These are phyloP conservation scores for Penicillium concentricum DNA, from an alignment of 2,329 filamentous ascomycete species.

Conservation along the genomic window DNA sequence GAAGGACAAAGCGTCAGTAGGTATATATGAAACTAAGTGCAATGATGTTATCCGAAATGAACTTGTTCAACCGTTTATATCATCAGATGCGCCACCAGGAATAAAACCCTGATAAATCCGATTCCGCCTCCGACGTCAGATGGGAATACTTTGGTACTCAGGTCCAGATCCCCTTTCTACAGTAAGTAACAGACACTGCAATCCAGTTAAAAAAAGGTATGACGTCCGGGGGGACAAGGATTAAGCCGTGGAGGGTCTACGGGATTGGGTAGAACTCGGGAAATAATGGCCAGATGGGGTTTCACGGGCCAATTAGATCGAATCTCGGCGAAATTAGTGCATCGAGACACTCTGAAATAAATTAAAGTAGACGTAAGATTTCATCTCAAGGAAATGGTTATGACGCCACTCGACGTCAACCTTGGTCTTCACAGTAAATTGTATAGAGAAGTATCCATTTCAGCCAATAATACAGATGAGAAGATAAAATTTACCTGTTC, in stretches of 20 bases:
- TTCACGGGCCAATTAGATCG: conserved; percentile 10
- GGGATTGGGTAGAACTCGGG: not conserved
- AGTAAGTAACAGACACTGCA: no score
- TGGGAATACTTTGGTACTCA: not conserved
- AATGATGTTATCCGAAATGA: conserved; percentile 17
- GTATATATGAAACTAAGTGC: conserved; percentile 1
- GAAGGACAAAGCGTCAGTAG: conserved; percentile 22
- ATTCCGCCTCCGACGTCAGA: conserved; percentile 30
- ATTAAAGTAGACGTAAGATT: conserved; percentile 26
- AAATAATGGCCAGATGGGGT: not conserved
- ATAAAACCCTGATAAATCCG: conserved; percentile 14
- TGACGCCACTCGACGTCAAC: conserved; percentile 26
- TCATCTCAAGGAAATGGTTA: not conserved
- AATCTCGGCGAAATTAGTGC: conserved; percentile 4
- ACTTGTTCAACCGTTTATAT: conserved; percentile 20
- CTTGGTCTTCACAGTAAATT: not conserved
- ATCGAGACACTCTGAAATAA: conserved; percentile 19
- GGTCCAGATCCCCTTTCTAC: no score
- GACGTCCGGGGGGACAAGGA: conserved; percentile 16
- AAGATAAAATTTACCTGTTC: not conserved
- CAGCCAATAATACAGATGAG: not conserved
- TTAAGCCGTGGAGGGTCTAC: conserved; percentile 1
- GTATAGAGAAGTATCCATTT: not conserved
- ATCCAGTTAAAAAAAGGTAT: not conserved
- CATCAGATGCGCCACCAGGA: conserved; percentile 8